Evolutionary conservation across 2,329 filamentous ascomycete species (phyloP), one percentile per base, ranked within the genome.

Genomic region (Pseudogymnoascus sp.): DNA sequence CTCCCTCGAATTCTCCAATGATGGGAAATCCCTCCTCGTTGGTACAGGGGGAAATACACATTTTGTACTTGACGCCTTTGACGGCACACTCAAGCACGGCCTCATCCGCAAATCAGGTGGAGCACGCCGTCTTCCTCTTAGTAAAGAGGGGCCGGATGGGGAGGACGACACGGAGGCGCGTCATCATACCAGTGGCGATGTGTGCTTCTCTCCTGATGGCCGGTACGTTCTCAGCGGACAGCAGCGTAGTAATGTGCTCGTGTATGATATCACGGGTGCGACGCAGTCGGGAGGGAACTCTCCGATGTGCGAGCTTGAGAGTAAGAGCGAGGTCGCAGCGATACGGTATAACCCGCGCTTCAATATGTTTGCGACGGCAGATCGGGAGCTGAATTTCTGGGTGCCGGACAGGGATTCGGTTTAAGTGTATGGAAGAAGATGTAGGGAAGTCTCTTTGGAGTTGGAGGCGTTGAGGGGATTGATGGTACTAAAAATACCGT

Each of bases 1-100:
- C 1, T 91, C 89, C 67, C 80, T 99, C 41, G 91, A 96, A 69
- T 97, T 99, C 72, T 94, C 90, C 62, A 99, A 99, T 69, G 94
- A 99, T 69, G 94, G 94, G 16, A 96, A 96, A 70, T 84, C 84
- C 63, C 75, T 99, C 57, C 80, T 99, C 4, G 74, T 99, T 16
- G 90, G 89, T 12, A 97, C 93, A 2, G 90, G 87, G 57, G 90
- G 89, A 6, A 81, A 81, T 59, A 91, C 91, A 0, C 94, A 99
- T 73, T 96, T 94, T 70, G 77, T 99, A 2, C 78, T 99, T n/a
- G 94, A 99, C 71, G 90, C 93, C 1, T 97, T 97, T 71, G 86
- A 90, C 41, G 94, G 93, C 38, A 81, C 80, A 6, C 74, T 97
- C 20, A 90, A 87, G 69, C 87, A 89, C 8, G 91, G 89, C 71